These are phyloP conservation scores for Bothia castanella DNA, from an alignment of 1,284 basidiomycete genomes.

Conservation along the genomic window DNA sequence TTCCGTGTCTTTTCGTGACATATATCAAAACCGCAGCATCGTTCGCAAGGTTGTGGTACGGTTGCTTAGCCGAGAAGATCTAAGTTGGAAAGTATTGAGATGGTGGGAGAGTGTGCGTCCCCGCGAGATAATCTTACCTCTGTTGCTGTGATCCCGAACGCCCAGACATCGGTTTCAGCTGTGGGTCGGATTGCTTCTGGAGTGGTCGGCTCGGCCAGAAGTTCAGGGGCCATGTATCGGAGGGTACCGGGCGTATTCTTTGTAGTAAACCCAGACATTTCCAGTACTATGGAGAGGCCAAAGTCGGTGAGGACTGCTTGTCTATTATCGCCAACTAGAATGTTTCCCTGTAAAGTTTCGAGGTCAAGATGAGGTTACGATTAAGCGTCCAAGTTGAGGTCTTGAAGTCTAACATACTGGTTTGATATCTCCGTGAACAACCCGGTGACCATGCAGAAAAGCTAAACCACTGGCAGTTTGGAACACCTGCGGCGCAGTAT, in stretches of 20 bases:
- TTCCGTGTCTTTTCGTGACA: constrained; percentile 16
- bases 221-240: constrained; percentile 31
- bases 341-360: constrained; percentile 21
- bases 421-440: constrained; percentile 32
- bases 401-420: constrained; percentile 19
- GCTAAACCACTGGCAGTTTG: constrained; percentile 23
- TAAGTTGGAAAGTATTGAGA: constrained; percentile 1
- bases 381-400: background rate
- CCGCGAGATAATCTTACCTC: constrained; percentile 18
- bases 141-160: constrained; percentile 26
- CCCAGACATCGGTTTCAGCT: constrained; percentile 27
- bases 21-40: constrained; percentile 21
- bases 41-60: constrained; percentile 14
- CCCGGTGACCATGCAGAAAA: constrained; percentile 19
- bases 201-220: constrained; percentile 15
- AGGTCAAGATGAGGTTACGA: background rate
- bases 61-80: constrained; percentile 26
- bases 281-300: constrained; percentile 30
- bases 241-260: constrained; percentile 25
- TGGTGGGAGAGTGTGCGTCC: background rate
- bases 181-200: constrained; percentile 19
- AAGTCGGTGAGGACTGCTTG: constrained; percentile 31
- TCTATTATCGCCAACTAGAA: constrained; percentile 24
- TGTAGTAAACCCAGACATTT: constrained; percentile 31
- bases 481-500: constrained; percentile 14